Conservation (phyloP, 108 stramenopile species). For the Cafeteria roenbergensis region DNA sequence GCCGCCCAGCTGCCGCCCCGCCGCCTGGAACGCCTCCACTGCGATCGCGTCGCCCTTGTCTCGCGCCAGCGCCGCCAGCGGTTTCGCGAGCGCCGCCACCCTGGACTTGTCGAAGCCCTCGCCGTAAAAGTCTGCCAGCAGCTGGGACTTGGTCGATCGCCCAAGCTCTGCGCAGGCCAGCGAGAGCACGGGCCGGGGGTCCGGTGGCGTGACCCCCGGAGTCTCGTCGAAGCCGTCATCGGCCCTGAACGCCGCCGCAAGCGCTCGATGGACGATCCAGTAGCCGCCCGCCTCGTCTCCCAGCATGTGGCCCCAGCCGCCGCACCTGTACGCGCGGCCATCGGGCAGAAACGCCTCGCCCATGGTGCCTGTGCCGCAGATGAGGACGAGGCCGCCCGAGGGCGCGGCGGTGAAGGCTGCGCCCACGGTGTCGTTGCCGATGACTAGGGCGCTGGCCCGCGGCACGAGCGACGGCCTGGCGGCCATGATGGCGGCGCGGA, state of each 20-base stretch:
- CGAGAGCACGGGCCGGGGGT: no score
- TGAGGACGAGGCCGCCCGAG: no score
- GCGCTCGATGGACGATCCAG: not conserved
- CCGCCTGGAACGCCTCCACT: not conserved
- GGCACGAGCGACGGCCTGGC: no score
- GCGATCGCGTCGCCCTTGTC: not conserved
- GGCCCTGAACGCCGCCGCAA: not conserved
- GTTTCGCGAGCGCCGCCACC: not conserved
- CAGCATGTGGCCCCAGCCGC: constrained; percentile 1
- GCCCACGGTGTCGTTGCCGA: no score
- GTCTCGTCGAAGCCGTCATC: not conserved
- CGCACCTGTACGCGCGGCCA: no score
- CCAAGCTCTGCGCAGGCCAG: no score
- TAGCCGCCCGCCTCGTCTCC: not conserved
- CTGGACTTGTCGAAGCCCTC: not conserved
- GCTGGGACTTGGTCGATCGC: not conserved
- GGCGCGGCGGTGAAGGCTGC: no score
- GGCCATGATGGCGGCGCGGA: no score
- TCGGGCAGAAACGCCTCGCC: no score
- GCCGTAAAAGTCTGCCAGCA: not conserved
- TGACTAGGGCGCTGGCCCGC: no score
- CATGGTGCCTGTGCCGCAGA: no score
- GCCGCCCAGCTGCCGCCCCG: not conserved
- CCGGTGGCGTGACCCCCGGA: not conserved
- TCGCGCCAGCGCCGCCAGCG: not conserved